Percentiles rank a stretch among this genome's conserved stretches.
Evolutionary conservation across 2,329 filamentous ascomycete genomes (phyloP).

Genomic region (Xylariomycetidae sp.): DNA sequence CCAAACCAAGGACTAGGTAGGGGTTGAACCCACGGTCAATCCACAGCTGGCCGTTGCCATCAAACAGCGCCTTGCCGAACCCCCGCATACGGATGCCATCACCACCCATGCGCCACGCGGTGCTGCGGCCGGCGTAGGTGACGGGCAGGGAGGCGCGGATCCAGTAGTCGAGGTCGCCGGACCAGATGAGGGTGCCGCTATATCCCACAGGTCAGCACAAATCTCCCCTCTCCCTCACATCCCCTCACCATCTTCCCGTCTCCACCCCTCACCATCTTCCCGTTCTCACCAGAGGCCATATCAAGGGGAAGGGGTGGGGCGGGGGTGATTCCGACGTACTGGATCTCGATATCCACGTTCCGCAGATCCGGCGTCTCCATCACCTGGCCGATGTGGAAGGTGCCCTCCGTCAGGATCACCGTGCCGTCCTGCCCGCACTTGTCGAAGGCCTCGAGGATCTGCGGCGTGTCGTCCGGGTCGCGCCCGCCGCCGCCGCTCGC

Average conservation of each 20-base stretch:
- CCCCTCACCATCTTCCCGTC: not conserved
- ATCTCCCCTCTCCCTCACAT: not conserved
- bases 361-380: constrained; percentile 42
- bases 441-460: constrained; percentile 44
- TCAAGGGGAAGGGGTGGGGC: too few species aligned
- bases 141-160: constrained; percentile 37
- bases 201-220: constrained; percentile 16
- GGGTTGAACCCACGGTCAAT: too few species aligned
- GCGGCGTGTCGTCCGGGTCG: constrained; percentile 41
- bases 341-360: constrained; percentile 41
- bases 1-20: too few species aligned
- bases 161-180: constrained; percentile 39
- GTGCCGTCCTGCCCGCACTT: constrained; percentile 42
- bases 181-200: constrained; percentile 41
- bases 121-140: constrained; percentile 43
- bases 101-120: constrained; percentile 45
- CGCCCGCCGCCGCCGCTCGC: constrained; percentile 8
- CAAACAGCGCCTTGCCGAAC: constrained; percentile 39
- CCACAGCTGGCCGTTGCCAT: constrained; percentile 40
- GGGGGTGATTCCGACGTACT: too few species aligned
- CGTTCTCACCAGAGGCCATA: too few species aligned
- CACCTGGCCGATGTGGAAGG: constrained; percentile 41
- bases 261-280: not conserved
- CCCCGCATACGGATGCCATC: constrained; percentile 42
- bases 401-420: constrained; percentile 42